Evolutionary conservation across 768 basidiomycete genomes (phyloP).

Genomic region (Chalciporus sphaerocephalus): DNA sequence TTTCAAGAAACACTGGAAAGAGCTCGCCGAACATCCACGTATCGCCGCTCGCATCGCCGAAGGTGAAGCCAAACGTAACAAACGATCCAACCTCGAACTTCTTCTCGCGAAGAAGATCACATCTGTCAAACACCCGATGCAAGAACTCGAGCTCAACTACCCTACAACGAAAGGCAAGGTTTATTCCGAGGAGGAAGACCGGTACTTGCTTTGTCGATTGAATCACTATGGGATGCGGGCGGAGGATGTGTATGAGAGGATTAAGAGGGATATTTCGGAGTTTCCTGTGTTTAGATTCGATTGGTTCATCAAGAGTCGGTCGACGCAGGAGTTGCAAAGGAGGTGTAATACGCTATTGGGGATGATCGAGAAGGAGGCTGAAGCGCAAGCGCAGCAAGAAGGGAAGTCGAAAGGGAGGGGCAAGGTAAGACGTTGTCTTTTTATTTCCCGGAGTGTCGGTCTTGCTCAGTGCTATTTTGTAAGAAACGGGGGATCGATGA

Average conservation of each 20-base stretch:
- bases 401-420: constrained; percentile 60
- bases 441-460: not conserved
- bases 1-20: constrained; percentile 88
- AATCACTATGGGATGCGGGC: constrained; percentile 85
- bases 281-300: constrained; percentile 97
- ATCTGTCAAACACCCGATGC: constrained; percentile 87
- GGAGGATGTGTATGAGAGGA: constrained; percentile 89
- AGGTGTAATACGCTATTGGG: constrained; percentile 82
- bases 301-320: constrained; percentile 96
- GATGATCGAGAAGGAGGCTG: constrained; percentile 92
- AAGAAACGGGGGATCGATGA: constrained; percentile 76
- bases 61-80: constrained; percentile 86
- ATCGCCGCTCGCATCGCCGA: constrained; percentile 81
- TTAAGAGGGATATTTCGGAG: constrained; percentile 94
- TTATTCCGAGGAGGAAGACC: constrained; percentile 94
- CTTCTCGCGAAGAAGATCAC: constrained; percentile 80
- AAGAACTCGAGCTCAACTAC: constrained; percentile 93
- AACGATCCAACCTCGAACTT: constrained; percentile 73
- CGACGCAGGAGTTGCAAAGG: constrained; percentile 82
- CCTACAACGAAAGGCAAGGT: constrained; percentile 95
- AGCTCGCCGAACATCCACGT: constrained; percentile 66
- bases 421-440: constrained; percentile 45
- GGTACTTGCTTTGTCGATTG: constrained; percentile 87
- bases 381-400: constrained; percentile 61
- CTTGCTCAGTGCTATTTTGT: not conserved